Base-by-base conservation (phyloP, 805 yeast genomes). In the Starmera caribaea region DNA sequence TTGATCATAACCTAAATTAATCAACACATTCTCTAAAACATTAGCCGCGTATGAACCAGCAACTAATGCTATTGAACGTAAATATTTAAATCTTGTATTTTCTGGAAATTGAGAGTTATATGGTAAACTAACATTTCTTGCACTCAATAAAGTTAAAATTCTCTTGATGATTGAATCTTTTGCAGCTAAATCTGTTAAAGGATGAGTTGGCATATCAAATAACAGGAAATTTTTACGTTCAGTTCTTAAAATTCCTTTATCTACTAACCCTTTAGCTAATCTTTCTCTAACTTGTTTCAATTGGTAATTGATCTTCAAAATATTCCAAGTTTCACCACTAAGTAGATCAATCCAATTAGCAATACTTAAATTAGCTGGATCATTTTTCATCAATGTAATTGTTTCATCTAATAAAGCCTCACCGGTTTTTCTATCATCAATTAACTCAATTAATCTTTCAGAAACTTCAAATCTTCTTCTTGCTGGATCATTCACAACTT, bases 201-300 rank as follows among this genome's bases (percentile, higher is more conserved):
- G 98, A 62, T 94, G 98, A 8, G 98, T 92, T 27, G 98, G 96
- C 97, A 92, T 92, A 61, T 92, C 98, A 53, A 92, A 92, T 39
- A 92, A 67, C 54, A 92, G 77, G 58, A 92, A 92, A 65, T 87
- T 92, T 59, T 89, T 87, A 61, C 95, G 78, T 62, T 92, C 98
- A 8, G 98, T 92, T 65, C 96, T 80, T 54, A 94, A 72, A 35
- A 92, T 81, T 16, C 98, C 97, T 65, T 92, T 92, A 61, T 92
- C 98, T 31, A 94, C 98, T 39, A 92, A 70, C 1, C 98, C 98
- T 63, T 92, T 92, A 40, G 96, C 95, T 47, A 92, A 70, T 51
- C 98, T 74, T 63, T 92, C 98, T 57, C 98, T 78, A 5, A 92
- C 98, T 65, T 92, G 98, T 57, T 92, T 92, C 59, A 92, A 74